These are phyloP conservation scores for carrot (Daucus carota) DNA, from an alignment of 129 eudicot genomes.

Conservation along the genomic window DNA sequence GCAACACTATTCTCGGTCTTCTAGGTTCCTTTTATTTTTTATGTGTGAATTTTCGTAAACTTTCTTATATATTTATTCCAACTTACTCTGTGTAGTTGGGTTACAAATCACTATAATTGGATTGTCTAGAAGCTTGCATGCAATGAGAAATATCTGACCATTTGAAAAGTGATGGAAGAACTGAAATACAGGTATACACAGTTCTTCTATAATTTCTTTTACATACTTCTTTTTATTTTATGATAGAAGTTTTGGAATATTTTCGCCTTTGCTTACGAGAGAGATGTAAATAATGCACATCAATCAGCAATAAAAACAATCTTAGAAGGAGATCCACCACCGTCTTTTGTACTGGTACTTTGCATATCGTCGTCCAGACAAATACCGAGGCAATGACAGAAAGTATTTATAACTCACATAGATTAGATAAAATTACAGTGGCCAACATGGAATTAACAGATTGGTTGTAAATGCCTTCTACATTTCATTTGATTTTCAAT, in stretches of 20 bases:
- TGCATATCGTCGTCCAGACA: conserved; percentile 67
- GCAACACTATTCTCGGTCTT: conserved; percentile 31
- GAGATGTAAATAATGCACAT: conserved; percentile 85
- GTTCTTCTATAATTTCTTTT: neutral
- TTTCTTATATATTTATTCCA: conserved; percentile 7
- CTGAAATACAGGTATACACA: too few relatives aligned
- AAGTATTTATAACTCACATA: conserved; percentile 23
- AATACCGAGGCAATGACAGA: conserved; percentile 21
- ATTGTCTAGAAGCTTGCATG: conserved; percentile 94
- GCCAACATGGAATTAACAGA: conserved; percentile 71
- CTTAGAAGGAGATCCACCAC: conserved; percentile 83
- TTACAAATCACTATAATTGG: conserved; percentile 91
- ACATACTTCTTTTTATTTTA: conserved; percentile 1
- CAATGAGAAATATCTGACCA: conserved; percentile 61
- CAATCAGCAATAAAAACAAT: conserved; percentile 82
- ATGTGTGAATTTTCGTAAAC: neutral
- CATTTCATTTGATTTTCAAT: neutral
- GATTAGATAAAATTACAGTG: conserved; percentile 18
- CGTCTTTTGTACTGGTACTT: conserved; percentile 74
- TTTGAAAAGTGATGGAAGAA: conserved; percentile 69
- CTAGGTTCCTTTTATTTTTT: conserved; percentile 3
- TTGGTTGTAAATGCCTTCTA: conserved; percentile 55
- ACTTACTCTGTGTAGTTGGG: conserved; percentile 49
- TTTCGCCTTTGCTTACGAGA: conserved; percentile 33
- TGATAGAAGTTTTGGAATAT: conserved; percentile 1